Evolutionary conservation across 108 stramenopile species (phyloP).

Genomic region (Nitzschia sp.): DNA sequence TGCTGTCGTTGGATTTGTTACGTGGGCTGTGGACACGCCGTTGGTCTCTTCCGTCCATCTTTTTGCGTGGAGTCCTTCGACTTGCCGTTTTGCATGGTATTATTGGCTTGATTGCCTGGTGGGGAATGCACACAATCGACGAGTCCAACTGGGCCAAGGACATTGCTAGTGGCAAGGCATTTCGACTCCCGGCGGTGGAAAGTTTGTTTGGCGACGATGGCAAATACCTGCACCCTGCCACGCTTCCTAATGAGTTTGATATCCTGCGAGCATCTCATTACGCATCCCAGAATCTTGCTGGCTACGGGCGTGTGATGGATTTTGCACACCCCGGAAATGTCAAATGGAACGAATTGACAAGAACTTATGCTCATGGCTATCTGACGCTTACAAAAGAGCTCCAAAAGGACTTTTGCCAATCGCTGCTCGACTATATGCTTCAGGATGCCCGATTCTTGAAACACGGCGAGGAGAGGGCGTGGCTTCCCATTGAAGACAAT

Average conservation of each 20-base stretch:
- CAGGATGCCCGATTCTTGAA: constrained; percentile 36
- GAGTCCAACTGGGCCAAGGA: constrained; percentile 45
- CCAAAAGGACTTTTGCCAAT: constrained; percentile 24
- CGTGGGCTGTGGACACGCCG: neutral
- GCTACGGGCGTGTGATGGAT: constrained; percentile 37
- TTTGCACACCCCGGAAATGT: constrained; percentile 54
- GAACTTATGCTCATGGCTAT: constrained; percentile 19
- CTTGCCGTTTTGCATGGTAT: constrained; percentile 25
- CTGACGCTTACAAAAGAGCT: constrained; percentile 6
- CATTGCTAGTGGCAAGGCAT: constrained; percentile 33
- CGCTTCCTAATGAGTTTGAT: constrained; percentile 37
- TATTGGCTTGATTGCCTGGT: constrained; percentile 7
- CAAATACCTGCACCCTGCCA: neutral
- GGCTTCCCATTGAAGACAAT: constrained; percentile 26
- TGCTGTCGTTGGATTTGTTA: constrained; percentile 1
- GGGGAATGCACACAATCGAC: constrained; percentile 24
- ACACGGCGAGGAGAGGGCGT: constrained; percentile 34
- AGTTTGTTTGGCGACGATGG: neutral
- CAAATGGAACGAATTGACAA: constrained; percentile 26
- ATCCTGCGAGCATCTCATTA: constrained; percentile 35
- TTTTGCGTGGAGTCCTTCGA: constrained; percentile 12
- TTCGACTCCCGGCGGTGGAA: constrained; percentile 19
- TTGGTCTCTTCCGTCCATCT: neutral
- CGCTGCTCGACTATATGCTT: constrained; percentile 4
- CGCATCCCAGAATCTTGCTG: constrained; percentile 37